phyloP scores from a whole-genome alignment of 2,329 filamentous ascomycete genomes.

The Xylariaceae sp. region DNA sequence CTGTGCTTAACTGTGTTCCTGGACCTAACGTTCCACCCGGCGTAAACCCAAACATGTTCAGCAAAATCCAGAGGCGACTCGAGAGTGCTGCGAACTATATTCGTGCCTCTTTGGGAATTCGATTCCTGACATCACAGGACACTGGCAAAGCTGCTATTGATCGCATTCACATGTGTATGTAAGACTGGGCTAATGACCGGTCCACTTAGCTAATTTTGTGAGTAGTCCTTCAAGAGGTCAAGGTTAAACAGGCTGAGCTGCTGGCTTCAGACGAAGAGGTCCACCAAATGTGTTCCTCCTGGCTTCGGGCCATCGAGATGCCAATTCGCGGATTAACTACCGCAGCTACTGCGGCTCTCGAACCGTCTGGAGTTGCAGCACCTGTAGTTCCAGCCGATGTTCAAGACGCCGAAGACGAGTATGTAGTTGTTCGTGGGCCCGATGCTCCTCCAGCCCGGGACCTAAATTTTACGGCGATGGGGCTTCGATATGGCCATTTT shows the following conservation, averaged over 20 bases:
- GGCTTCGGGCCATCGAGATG: conserved; percentile 32
- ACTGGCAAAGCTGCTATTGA: background rate
- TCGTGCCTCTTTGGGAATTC: conserved; percentile 24
- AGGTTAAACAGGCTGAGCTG: conserved; percentile 27
- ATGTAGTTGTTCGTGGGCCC: no score
- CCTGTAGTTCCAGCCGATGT: background rate
- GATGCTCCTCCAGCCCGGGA: conserved; percentile 7
- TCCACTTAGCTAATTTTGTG: conserved; percentile 15
- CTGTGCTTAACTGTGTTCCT: conserved; percentile 24
- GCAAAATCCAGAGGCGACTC: conserved; percentile 17
- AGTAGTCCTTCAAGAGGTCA: conserved; percentile 32
- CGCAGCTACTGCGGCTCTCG: background rate
- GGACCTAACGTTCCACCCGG: conserved; percentile 31
- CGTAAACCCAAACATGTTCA: conserved; percentile 14
- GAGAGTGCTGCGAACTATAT: conserved; percentile 30
- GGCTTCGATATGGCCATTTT: no score
- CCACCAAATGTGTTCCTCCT: conserved; percentile 21
- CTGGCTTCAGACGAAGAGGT: conserved; percentile 28
- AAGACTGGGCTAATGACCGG: background rate
- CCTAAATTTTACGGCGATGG: background rate
- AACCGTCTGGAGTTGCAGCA: background rate
- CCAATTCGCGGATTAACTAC: conserved; percentile 12
- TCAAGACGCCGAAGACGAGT: conserved; percentile 13
- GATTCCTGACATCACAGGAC: conserved; percentile 1
- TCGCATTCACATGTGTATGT: conserved; percentile 29